Conservation (phyloP, 2,329 filamentous ascomycete genomes). For the Scolecobasidium constrictum region DNA sequence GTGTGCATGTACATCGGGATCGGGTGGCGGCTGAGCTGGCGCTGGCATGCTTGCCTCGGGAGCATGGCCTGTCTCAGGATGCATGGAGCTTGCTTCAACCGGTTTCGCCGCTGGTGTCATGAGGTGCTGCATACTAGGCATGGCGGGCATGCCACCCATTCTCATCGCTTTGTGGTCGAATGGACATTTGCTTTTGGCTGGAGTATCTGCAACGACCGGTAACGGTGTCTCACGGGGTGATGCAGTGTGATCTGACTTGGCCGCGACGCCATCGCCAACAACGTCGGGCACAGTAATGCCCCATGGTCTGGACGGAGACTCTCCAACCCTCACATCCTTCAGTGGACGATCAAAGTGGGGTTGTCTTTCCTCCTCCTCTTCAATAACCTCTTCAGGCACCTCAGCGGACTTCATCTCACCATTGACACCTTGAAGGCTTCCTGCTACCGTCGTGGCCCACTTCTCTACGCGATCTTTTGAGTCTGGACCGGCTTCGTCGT, state of each 20-base stretch:
- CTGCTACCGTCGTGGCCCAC: slow-evolving; percentile 72
- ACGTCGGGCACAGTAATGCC: slow-evolving; percentile 69
- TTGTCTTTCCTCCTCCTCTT: slow-evolving; percentile 51
- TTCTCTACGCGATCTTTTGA: slow-evolving; percentile 67
- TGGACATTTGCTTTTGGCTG: slow-evolving; percentile 11
- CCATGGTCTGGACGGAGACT: slow-evolving; percentile 89
- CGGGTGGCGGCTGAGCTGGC: background rate
- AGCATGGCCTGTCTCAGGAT: background rate
- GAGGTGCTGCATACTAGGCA: background rate
- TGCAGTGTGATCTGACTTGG: slow-evolving; percentile 27
- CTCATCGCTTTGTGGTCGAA: slow-evolving; percentile 11
- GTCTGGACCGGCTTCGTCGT: slow-evolving; percentile 29
- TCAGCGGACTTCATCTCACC: slow-evolving; percentile 26
- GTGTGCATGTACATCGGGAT: background rate
- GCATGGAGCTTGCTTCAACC: background rate
- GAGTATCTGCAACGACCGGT: slow-evolving; percentile 14
- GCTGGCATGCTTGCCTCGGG: background rate
- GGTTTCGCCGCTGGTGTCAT: background rate
- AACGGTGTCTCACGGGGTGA: slow-evolving; percentile 31
- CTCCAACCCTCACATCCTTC: slow-evolving; percentile 83
- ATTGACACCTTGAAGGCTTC: slow-evolving; percentile 35
- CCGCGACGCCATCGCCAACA: slow-evolving; percentile 16
- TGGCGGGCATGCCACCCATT: background rate
- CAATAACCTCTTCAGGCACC: slow-evolving; percentile 22
- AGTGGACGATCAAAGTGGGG: slow-evolving; percentile 74